Percentiles rank a stretch among this genome's conserved stretches.
Evolutionary conservation across 192 early-diverging fungal species (phyloP).

Genomic region (Rhizophagus sp.): DNA sequence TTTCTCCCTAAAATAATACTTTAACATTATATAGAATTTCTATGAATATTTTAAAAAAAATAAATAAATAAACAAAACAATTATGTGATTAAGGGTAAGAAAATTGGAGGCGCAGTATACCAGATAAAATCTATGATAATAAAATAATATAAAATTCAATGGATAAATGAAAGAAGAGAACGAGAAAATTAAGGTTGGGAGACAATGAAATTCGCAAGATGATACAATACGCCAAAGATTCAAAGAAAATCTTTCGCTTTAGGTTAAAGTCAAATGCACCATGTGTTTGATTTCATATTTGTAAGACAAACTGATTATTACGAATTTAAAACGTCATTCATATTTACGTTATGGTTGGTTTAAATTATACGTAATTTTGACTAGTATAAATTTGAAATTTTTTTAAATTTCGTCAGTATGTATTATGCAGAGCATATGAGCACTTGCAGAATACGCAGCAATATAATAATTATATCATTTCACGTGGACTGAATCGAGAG

Average conservation of each 20-base stretch:
- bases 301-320: not conserved
- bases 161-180: not conserved
- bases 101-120: too few species aligned
- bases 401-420: too few species aligned
- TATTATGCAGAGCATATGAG: too few species aligned
- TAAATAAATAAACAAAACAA: too few species aligned
- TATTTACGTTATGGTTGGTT: not conserved
- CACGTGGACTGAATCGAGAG: not conserved
- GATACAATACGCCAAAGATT: not conserved
- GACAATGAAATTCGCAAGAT: not conserved
- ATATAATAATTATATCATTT: not conserved
- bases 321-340: not conserved
- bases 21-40: too few species aligned
- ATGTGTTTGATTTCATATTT: not conserved
- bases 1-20: too few species aligned
- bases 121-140: too few species aligned
- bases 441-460: not conserved
- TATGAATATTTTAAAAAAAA: too few species aligned
- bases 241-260: not conserved
- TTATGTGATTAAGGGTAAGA: too few species aligned
- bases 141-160: too few species aligned
- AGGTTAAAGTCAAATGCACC: not conserved
- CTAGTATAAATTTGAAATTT: not conserved
- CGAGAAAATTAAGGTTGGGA: not conserved
- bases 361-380: not conserved